Conservation (phyloP, 1,284 basidiomycete genomes). For the Leccinum brunneo-olivaceum region DNA sequence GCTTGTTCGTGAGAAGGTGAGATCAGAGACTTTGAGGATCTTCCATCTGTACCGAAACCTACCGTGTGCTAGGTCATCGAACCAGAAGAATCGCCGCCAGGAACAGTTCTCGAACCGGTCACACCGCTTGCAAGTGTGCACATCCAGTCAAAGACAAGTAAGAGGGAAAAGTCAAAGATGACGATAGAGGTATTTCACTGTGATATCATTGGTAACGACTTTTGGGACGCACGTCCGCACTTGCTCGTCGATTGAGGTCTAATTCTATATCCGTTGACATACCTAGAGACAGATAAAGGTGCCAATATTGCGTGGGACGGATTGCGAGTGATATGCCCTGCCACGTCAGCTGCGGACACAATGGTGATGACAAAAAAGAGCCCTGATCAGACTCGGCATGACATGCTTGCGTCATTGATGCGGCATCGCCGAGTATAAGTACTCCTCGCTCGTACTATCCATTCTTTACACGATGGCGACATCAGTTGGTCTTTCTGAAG, state of each 20-base stretch:
- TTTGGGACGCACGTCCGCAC: conserved; percentile 60
- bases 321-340: too few relatives aligned
- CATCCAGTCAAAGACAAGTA: conserved; percentile 20
- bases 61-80: conserved; percentile 4
- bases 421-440: conserved; percentile 5
- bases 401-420: too few relatives aligned
- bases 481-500: conserved; percentile 9
- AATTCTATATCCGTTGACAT: background rate
- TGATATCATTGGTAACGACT: conserved; percentile 77
- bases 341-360: too few relatives aligned
- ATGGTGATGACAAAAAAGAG: too few relatives aligned
- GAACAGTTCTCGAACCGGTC: background rate
- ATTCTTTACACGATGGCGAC: conserved; percentile 7
- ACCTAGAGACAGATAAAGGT: too few relatives aligned
- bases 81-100: background rate
- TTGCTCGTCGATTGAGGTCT: conserved; percentile 34
- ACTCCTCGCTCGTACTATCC: background rate
- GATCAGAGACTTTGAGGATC: background rate
- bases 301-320: too few relatives aligned
- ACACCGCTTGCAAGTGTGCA: background rate
- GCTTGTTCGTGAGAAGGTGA: conserved; percentile 56
- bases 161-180: conserved; percentile 33
- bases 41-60: background rate
- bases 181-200: conserved; percentile 62
- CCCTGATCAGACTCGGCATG: too few relatives aligned